phyloP scores from a whole-genome alignment of 2,329 filamentous ascomycete species.

The Aspergillus costaricaensis region DNA sequence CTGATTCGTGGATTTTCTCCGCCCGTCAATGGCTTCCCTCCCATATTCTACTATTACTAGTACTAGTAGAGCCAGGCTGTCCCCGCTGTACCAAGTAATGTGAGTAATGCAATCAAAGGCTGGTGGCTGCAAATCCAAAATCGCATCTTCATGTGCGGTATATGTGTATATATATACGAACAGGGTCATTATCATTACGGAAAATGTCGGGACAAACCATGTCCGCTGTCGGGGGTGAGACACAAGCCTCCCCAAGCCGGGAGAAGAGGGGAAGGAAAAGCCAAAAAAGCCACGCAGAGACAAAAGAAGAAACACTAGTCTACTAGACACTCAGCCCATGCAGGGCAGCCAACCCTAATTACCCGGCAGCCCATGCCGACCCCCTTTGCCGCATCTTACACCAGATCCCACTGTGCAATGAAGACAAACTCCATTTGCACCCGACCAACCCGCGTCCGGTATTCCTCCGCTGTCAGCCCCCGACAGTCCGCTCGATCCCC shows the following conservation, averaged over 20 bases:
- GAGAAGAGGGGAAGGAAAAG: not conserved
- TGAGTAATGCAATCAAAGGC: not conserved
- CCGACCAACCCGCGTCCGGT: slow-evolving; percentile 49
- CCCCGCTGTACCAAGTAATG: not conserved
- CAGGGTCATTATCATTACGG: slow-evolving; percentile 5
- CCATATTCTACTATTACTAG: not conserved
- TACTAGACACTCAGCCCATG: too few species aligned
- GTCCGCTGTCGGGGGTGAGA: not conserved
- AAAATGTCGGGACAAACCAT: not conserved
- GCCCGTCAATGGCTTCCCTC: not conserved
- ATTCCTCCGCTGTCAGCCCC: slow-evolving; percentile 54
- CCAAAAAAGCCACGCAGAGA: not conserved
- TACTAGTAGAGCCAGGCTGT: not conserved
- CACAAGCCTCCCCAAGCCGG: not conserved
- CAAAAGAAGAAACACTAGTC: too few species aligned
- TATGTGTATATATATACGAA: not conserved
- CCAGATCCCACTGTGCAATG: slow-evolving; percentile 58
- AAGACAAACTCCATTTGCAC: slow-evolving; percentile 53
- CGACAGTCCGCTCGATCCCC: slow-evolving; percentile 53
- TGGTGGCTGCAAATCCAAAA: not conserved
- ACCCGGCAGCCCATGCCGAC: not conserved
- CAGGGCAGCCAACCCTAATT: slow-evolving; percentile 7
- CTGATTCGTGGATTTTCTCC: slow-evolving; percentile 8
- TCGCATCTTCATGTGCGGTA: not conserved
- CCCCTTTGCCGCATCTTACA: slow-evolving; percentile 25